These are phyloP conservation scores for Mycosarcoma mackinlayi DNA, from an alignment of 1,284 basidiomycete species.

Conservation along the genomic window DNA sequence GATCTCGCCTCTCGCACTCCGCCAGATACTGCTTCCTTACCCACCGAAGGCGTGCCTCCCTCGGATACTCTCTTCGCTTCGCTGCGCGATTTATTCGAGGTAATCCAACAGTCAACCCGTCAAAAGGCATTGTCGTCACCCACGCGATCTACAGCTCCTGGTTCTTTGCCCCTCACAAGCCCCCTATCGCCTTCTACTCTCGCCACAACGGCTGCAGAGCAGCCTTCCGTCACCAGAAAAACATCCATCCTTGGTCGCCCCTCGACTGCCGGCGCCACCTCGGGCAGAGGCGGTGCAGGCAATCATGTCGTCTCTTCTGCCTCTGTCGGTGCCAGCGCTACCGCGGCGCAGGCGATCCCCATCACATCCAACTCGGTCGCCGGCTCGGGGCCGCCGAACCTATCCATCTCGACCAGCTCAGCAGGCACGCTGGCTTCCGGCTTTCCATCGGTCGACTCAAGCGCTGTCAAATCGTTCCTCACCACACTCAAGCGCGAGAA, in stretches of 20 bases:
- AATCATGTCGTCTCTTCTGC: conserved; percentile 20
- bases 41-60: conserved; percentile 34
- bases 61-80: conserved; percentile 47
- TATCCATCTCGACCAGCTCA: conserved; percentile 44
- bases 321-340: conserved; percentile 7
- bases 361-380: conserved; percentile 28
- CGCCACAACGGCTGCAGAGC: conserved; percentile 7
- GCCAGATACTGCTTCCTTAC: conserved; percentile 14
- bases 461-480: conserved; percentile 56
- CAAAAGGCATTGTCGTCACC: conserved; percentile 34
- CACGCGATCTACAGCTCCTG: conserved; percentile 24
- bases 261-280: conserved; percentile 24
- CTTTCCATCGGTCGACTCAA: conserved; percentile 76
- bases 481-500: conserved; percentile 57
- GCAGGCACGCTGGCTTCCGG: conserved; percentile 82
- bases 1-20: conserved; percentile 15
- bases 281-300: conserved; percentile 34
- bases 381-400: conserved; percentile 21
- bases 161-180: conserved; percentile 34
- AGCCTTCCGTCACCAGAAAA: conserved; percentile 18
- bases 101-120: conserved; percentile 44
- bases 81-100: conserved; percentile 49
- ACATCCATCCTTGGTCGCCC: conserved; percentile 41
- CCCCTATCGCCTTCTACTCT: conserved; percentile 27
- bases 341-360: conserved; percentile 33